Conservation (phyloP, 2,329 filamentous ascomycete species). For the Fusarium transvaalense region DNA sequence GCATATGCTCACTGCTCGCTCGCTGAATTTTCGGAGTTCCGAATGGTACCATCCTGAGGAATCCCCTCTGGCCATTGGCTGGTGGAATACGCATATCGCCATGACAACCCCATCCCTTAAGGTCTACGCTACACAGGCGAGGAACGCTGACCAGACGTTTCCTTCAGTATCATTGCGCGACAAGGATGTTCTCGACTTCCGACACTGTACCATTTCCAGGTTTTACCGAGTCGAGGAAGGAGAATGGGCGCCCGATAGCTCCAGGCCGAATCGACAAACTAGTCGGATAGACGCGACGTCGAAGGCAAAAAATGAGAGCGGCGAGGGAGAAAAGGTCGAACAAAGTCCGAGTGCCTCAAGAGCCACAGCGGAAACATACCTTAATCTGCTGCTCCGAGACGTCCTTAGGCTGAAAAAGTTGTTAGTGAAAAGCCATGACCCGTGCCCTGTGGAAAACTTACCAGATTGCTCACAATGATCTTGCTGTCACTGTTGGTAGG, state of each 20-base stretch:
- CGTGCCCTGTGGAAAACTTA: constrained; percentile 63
- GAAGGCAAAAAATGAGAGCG: constrained; percentile 53
- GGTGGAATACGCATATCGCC: constrained; percentile 40
- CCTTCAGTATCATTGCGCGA: constrained; percentile 60
- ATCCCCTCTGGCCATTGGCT: constrained; percentile 39
- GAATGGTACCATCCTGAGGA: constrained; percentile 48
- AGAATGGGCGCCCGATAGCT: constrained; percentile 50
- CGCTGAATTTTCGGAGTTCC: constrained; percentile 52
- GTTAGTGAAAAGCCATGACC: constrained; percentile 60
- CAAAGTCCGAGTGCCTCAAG: constrained; percentile 74
- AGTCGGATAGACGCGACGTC: constrained; percentile 44
- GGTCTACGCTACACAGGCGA: constrained; percentile 46
- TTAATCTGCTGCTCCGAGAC: constrained; percentile 98
- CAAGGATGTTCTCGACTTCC: constrained; percentile 72
- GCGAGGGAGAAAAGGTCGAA: constrained; percentile 69
- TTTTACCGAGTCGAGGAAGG: constrained; percentile 49
- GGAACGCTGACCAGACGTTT: constrained; percentile 67
- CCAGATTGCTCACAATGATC: constrained; percentile 98
- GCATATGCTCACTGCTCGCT: constrained; percentile 66
- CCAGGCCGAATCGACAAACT: constrained; percentile 41
- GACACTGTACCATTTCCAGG: constrained; percentile 53
- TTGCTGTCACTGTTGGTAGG: constrained; percentile 82
- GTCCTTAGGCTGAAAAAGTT: constrained; percentile 80
- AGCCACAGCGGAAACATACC: constrained; percentile 98
- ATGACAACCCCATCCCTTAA: constrained; percentile 42